Percentiles rank a stretch among this genome's conserved stretches.
Evolutionary conservation across 257 asterid genomes (phyloP).

Genomic region (Scutellaria baicalensis): DNA sequence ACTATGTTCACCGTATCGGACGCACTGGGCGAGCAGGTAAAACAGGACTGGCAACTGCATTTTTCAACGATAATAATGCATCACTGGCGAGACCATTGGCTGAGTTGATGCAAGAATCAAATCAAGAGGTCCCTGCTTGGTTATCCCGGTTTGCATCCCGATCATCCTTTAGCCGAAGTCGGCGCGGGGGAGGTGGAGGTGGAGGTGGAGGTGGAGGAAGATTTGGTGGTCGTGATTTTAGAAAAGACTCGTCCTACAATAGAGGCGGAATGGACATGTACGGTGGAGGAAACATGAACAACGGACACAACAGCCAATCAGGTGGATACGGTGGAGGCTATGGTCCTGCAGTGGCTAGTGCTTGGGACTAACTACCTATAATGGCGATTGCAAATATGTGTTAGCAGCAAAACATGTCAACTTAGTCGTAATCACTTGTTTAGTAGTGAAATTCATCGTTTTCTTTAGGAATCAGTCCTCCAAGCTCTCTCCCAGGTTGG

Average conservation of each 20-base stretch:
- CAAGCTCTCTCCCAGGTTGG: slow-evolving; percentile 9
- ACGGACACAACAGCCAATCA: slow-evolving; percentile 22
- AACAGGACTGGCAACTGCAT: slow-evolving; percentile 85
- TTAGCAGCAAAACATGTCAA: slow-evolving; percentile 4
- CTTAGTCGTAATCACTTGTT: slow-evolving; percentile 9
- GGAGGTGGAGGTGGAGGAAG: slow-evolving; percentile 52
- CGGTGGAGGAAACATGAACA: slow-evolving; percentile 27
- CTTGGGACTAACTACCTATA: slow-evolving; percentile 49
- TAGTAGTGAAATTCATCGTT: slow-evolving; percentile 12
- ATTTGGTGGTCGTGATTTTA: slow-evolving; percentile 78
- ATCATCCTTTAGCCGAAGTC: slow-evolving; percentile 43
- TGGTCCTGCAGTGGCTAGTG: slow-evolving; percentile 62
- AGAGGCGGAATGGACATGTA: slow-evolving; percentile 55
- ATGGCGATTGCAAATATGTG: not conserved
- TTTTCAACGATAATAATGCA: slow-evolving; percentile 73
- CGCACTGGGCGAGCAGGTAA: slow-evolving; percentile 97
- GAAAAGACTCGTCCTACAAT: slow-evolving; percentile 48
- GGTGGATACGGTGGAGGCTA: slow-evolving; percentile 50
- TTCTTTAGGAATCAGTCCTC: slow-evolving; percentile 8
- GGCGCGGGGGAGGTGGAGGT: slow-evolving; percentile 60
- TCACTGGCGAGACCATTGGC: slow-evolving; percentile 70
- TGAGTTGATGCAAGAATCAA: slow-evolving; percentile 91
- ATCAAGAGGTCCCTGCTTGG: slow-evolving; percentile 97
- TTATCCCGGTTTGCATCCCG: slow-evolving; percentile 68
- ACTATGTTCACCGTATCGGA: slow-evolving; percentile 93